Conservation (phyloP, 192 early-diverging fungal genomes). For the Linnemannia schmuckeri region DNA sequence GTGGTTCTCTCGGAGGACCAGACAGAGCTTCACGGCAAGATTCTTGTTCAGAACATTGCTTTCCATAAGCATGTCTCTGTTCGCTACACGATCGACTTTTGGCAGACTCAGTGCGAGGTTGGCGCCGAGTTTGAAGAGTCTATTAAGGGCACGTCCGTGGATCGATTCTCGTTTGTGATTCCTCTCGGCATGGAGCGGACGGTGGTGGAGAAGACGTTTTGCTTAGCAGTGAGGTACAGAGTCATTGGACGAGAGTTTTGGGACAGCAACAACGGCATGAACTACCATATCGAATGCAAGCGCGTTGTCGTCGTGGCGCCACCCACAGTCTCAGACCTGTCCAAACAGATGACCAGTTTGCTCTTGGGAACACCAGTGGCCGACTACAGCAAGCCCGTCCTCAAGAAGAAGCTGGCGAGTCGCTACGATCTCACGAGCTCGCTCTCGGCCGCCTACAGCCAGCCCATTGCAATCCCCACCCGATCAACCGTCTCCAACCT, state of each 20-base stretch:
- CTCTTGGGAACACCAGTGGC: constrained; percentile 31
- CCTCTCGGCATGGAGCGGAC: constrained; percentile 56
- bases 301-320: constrained; percentile 31
- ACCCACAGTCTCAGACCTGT: constrained; percentile 21
- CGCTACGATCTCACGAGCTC: constrained; percentile 58
- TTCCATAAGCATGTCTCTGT: constrained; percentile 86
- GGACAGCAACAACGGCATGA: constrained; percentile 95
- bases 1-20: constrained; percentile 65
- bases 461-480: constrained; percentile 27
- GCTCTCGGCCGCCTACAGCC: constrained; percentile 51
- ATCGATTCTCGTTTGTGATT: constrained; percentile 82
- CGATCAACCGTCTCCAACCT: background rate
- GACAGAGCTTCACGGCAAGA: constrained; percentile 69
- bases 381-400: constrained; percentile 46
- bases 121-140: constrained; percentile 73
- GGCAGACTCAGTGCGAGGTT: constrained; percentile 79
- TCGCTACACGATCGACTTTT: constrained; percentile 86
- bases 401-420: constrained; percentile 42
- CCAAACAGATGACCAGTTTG: constrained; percentile 47
- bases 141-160: constrained; percentile 59
- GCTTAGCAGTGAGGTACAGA: constrained; percentile 76
- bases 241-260: constrained; percentile 83
- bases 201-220: constrained; percentile 56
- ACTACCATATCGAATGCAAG: constrained; percentile 78
- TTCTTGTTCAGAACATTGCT: constrained; percentile 89